Percentiles rank a stretch among this genome's conserved stretches.
phyloP scores from a whole-genome alignment of 1,284 basidiomycete genomes.

The Marasmius sp. region DNA sequence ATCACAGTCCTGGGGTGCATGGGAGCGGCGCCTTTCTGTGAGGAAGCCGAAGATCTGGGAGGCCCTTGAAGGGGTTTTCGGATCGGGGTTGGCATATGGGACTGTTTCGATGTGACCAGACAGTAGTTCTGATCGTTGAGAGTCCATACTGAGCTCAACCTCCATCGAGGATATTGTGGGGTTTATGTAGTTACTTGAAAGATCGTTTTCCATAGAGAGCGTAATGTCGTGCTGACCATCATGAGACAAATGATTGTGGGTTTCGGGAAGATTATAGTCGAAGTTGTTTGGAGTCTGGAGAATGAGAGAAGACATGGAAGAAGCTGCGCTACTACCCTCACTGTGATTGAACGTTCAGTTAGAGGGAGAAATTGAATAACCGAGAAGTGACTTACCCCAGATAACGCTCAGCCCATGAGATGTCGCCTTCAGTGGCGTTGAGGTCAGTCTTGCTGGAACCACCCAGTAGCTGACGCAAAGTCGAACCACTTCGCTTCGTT shows the following conservation, averaged over 20 bases:
- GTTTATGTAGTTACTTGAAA: conserved; percentile 39
- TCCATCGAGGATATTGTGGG: conserved; percentile 68
- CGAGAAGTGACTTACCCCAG: conserved; percentile 48
- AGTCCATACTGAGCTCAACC: conserved; percentile 60
- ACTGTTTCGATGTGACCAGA: conserved; percentile 10
- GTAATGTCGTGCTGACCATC: conserved; percentile 20
- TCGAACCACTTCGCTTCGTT: conserved; percentile 62
- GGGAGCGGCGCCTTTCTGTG: conserved; percentile 41
- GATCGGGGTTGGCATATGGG: conserved; percentile 12
- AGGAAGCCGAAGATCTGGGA: conserved; percentile 71
- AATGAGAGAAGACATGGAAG: conserved; percentile 47
- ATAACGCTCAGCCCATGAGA: conserved; percentile 77
- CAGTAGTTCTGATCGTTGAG: conserved; percentile 34
- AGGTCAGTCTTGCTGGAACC: conserved; percentile 39
- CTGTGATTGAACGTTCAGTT: conserved; percentile 26
- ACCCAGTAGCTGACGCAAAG: conserved; percentile 68
- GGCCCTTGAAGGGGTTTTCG: conserved; percentile 31
- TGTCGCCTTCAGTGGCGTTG: conserved; percentile 58
- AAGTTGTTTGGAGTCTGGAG: conserved; percentile 44
- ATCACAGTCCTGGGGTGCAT: conserved; percentile 31
- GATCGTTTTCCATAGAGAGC: conserved; percentile 45
- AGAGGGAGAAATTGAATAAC: neutral
- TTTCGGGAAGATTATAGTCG: conserved; percentile 27
- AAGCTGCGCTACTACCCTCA: conserved; percentile 42
- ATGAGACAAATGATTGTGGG: conserved; percentile 20